Percentiles rank a stretch among this genome's conserved stretches.
Conservation (phyloP, 139 green algal genomes). For the Chlamydomonas asymmetrica region DNA sequence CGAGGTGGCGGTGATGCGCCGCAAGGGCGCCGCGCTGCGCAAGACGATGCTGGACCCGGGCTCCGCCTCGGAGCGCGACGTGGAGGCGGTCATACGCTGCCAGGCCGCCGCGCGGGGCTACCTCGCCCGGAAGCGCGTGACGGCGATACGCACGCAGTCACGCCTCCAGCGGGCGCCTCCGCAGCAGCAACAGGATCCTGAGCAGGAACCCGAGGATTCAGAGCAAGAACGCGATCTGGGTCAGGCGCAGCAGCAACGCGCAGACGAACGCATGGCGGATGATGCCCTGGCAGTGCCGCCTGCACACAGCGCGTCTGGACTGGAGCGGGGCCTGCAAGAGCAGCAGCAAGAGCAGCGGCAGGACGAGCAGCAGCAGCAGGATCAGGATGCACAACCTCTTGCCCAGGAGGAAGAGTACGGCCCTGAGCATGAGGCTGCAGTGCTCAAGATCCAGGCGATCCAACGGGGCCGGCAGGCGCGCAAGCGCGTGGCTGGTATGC, state of each 20-base stretch:
- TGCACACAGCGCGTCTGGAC: background rate
- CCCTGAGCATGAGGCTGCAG: conserved; percentile 16
- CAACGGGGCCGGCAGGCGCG: conserved; percentile 13
- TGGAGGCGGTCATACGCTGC: conserved; percentile 16
- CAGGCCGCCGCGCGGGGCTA: conserved; percentile 22
- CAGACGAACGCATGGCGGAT: background rate
- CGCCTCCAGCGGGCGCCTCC: background rate
- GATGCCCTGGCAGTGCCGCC: background rate
- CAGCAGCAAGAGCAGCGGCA: background rate
- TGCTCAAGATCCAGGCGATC: conserved; percentile 26
- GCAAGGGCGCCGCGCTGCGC: conserved; percentile 1
- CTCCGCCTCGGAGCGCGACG: background rate
- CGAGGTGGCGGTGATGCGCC: conserved; percentile 35
- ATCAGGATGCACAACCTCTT: background rate
- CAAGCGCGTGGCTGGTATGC: background rate
- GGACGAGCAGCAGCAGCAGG: background rate
- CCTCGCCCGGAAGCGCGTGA: conserved; percentile 7
- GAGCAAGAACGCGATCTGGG: too few relatives aligned
- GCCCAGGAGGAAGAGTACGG: background rate
- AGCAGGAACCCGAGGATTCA: too few relatives aligned
- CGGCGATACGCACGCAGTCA: background rate
- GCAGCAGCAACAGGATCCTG: background rate
- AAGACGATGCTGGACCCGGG: conserved; percentile 9
- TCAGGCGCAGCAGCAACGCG: too few relatives aligned
- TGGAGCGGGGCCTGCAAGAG: background rate